These are phyloP conservation scores for Trichoderma reesei DNA, from an alignment of 495 filamentous ascomycete species.

Conservation along the genomic window DNA sequence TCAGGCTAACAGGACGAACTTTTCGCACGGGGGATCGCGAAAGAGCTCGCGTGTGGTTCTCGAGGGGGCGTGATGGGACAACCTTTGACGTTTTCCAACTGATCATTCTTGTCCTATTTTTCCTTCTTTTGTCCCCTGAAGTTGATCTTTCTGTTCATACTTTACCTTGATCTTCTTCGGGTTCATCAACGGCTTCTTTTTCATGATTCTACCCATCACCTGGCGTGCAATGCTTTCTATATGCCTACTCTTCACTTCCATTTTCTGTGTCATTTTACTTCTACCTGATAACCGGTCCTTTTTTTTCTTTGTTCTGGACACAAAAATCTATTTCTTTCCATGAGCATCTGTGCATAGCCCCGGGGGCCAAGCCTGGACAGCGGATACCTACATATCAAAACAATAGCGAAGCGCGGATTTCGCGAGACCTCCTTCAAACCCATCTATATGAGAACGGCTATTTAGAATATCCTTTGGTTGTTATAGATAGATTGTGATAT, in stretches of 20 bases:
- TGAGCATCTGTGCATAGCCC: neutral
- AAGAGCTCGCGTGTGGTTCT: slow-evolving; percentile 42
- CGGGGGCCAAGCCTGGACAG: neutral
- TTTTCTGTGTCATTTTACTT: neutral
- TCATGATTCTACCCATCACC: neutral
- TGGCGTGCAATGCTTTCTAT: neutral
- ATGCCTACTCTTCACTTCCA: neutral
- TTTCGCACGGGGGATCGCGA: slow-evolving; percentile 21
- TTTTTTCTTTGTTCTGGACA: no score
- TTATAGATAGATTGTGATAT: neutral
- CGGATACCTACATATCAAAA: neutral
- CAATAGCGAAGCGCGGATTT: neutral
- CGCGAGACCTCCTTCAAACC: no score
- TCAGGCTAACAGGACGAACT: slow-evolving; percentile 15
- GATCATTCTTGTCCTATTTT: neutral
- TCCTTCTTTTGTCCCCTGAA: slow-evolving; percentile 9
- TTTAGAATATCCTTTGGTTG: neutral
- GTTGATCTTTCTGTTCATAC: slow-evolving; percentile 3
- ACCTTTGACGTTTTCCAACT: slow-evolving; percentile 5
- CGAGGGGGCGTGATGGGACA: slow-evolving; percentile 21
- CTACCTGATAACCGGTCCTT: neutral
- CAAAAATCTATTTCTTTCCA: neutral
- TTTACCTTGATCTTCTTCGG: neutral
- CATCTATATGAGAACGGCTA: neutral
- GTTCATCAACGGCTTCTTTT: neutral